Conservation (phyloP, 2,329 filamentous ascomycete genomes). For the Fusarium pseudoanthophilum region DNA sequence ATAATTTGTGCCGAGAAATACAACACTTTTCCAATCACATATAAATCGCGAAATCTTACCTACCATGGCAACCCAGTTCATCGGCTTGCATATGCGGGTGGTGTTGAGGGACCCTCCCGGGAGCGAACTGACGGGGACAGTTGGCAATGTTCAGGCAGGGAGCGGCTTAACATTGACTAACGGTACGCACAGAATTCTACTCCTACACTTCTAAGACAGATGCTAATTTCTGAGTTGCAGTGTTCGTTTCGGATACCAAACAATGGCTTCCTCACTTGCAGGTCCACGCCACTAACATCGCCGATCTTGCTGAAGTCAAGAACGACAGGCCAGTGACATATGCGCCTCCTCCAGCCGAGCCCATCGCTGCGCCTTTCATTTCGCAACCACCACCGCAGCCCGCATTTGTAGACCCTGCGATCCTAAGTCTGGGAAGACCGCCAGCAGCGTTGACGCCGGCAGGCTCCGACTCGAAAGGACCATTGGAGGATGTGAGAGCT, state of each 20-base stretch:
- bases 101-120: constrained; percentile 74
- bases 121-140: constrained; percentile 74
- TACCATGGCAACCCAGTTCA: constrained; percentile 70
- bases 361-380: constrained; percentile 42
- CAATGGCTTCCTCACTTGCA: constrained; percentile 56
- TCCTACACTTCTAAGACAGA: neutral
- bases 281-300: constrained; percentile 58
- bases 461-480: constrained; percentile 31
- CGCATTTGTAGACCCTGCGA: constrained; percentile 82
- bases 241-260: constrained; percentile 56
- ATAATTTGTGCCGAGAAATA: constrained; percentile 17
- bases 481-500: constrained; percentile 18
- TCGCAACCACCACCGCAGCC: constrained; percentile 48
- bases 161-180: constrained; percentile 76
- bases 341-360: constrained; percentile 39
- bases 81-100: constrained; percentile 80
- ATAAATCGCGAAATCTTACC: neutral
- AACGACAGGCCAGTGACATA: constrained; percentile 46
- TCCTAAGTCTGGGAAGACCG: constrained; percentile 72
- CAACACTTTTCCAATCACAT: neutral
- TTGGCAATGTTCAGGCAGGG: constrained; percentile 74
- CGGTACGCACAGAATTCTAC: constrained; percentile 62
- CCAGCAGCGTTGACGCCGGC: constrained; percentile 48
- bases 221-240: constrained; percentile 41
- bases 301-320: constrained; percentile 56